Base-by-base conservation (phyloP, 495 filamentous ascomycete species). In the Cairneyella variabilis region DNA sequence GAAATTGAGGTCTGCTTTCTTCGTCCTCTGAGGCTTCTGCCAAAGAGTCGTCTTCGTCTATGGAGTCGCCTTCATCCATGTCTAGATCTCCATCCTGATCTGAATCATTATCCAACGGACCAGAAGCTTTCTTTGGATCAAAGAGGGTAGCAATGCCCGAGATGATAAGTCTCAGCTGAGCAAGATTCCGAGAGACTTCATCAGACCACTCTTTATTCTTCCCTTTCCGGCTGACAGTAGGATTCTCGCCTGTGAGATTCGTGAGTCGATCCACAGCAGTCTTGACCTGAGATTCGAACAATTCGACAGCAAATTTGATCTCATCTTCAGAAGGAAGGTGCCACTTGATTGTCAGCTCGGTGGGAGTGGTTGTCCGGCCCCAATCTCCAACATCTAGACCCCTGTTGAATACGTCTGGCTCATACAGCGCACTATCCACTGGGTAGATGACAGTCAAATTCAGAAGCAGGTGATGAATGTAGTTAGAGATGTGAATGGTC, bases 161-260 rank as follows among this genome's bases (percentile, higher is more conserved):
- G 46, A 96, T 76, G 23, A 95, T 76, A 28, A 99, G 77, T 51
- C 91, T 78, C 16, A 97, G 71, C 42, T 96, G 85, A 2, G 90
- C 85, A 41, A 99, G 69, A 66, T 95, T 95, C 51, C 93, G 74
- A 3, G 90, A 89, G 26, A 97, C 84, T 68, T 97, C 95, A 69
- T 99, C 93, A 0, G 91, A 96, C 93, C 93, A 99, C 59, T 95
- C 91, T 68, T 97, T 97, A 47, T 92, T 93, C 63, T 88, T 95
- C 38, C 93, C 93, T 60, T 95, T 90, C 38, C 92, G 79, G 67
- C 91, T 97, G 25, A 96, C 83, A n/a, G 78, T 84, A 3, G 91
- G 89, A 26, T 83, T 80, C 30, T 89, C 85, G 55, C 85, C 80
- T 49, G 89, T 95, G 28, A 99, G 76, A 27, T 84, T 79, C 37